Conservation (phyloP, 78 protist genomes). For the Dictyostelium brefeldianum region DNA sequence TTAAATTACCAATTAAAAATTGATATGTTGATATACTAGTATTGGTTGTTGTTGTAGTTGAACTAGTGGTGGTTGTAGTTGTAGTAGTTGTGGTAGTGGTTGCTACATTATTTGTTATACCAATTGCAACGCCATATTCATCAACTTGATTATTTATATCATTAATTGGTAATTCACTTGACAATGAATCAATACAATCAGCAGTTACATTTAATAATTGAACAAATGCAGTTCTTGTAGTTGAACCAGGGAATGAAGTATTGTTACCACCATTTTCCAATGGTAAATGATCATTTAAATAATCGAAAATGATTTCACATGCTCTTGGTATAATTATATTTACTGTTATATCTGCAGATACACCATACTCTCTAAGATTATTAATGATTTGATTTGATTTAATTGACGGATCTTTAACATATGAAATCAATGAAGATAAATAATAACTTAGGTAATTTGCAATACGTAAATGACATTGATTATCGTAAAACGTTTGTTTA, state of each 20-base stretch:
- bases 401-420: neutral
- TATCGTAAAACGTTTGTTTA: neutral
- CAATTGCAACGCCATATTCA: neutral
- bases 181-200: neutral
- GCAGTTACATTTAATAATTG: neutral
- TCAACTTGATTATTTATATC: neutral
- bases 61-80: too few relatives aligned
- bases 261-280: neutral
- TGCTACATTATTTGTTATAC: neutral
- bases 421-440: neutral
- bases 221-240: neutral
- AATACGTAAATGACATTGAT: conserved; percentile 6
- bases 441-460: conserved; percentile 10
- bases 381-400: neutral
- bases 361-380: conserved; percentile 23
- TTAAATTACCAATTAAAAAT: neutral
- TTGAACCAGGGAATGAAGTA: neutral
- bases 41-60: neutral
- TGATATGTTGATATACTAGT: conserved; percentile 2
- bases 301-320: conserved; percentile 1
- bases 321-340: neutral
- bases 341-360: neutral
- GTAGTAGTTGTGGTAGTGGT: neutral
- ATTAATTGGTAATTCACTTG: neutral
- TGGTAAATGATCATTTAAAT: conserved; percentile 14